Base-by-base conservation (phyloP, 176 grass and related monocot species). In the Oryza punctata region DNA sequence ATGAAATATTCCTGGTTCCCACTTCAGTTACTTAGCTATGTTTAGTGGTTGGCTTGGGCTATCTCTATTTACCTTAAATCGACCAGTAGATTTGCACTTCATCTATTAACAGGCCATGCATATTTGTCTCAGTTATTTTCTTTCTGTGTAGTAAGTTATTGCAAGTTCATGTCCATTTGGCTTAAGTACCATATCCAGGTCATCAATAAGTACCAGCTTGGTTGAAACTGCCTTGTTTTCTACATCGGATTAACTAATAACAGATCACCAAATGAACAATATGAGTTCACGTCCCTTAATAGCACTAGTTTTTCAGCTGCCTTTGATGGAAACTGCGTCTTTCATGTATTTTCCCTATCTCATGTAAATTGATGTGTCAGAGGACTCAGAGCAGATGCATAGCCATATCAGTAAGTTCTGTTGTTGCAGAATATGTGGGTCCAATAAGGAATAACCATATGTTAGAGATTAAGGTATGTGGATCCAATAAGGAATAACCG, bases 111-210 rank as follows among this genome's bases (percentile, higher is more conserved):
- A 60, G 0, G 8, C 19, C 21, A 88, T 83, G 43, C 16, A 66
- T 9, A 44, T 21, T 7, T 23, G 23, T 76, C 61, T 70, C 23
- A 65, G 6, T 26, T 75, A 4, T 74, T 65, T 85, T 12, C 50
- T 76, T 81, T 40, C 6, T 18, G 12, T 52, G 8, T 70, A 35
- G 7, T 67, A 43, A 73, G 12, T 66, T 70, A 19, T 11, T 85
- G 23, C 65, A 85, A 54, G 9, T 50, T n/a, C 24, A 43, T 65
- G 49, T 64, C 67, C 28, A 64, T 81, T 85, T 52, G 12, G 52
- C n/a, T 63, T 82, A 29, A 37, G 65, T 50, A 30, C 19, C 7
- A 16, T 67, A 23, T 15, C 12, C 16, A 70, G 29, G 63, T 21
- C 35, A 1, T 65, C 30, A 21, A 0, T 54, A 11, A 12, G 19